Conservation (phyloP, 768 basidiomycete genomes). For the Stropharia rugosoannulata region DNA sequence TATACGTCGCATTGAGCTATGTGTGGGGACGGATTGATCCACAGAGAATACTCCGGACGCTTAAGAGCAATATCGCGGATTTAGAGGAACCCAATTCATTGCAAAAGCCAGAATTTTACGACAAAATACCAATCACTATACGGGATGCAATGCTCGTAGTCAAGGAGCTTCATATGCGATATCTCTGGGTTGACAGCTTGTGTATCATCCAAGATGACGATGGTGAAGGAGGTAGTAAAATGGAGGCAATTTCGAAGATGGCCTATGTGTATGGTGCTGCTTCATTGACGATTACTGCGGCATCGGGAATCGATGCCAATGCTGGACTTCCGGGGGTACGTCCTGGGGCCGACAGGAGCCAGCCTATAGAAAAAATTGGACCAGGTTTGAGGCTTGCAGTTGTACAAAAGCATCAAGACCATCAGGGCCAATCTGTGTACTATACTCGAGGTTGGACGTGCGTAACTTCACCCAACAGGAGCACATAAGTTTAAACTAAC, state of each 20-base stretch:
- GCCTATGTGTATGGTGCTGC: conserved; percentile 8
- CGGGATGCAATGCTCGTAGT: conserved; percentile 6
- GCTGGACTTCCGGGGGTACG: conserved; percentile 7
- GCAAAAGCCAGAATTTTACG: not conserved
- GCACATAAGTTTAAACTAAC: too few relatives aligned
- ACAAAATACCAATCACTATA: conserved; percentile 4
- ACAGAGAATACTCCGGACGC: not conserved
- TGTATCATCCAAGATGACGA: conserved; percentile 10
- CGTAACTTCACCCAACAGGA: not conserved
- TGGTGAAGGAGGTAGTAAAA: conserved; percentile 3
- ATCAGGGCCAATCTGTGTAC: not conserved
- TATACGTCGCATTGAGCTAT: conserved; percentile 5
- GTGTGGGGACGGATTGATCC: conserved; percentile 2
- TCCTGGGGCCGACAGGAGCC: not conserved
- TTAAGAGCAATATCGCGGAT: not conserved
- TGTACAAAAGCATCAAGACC: not conserved
- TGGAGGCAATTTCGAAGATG: conserved; percentile 11
- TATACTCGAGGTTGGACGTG: conserved; percentile 6
- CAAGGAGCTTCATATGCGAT: not conserved
- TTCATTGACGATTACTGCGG: conserved; percentile 3
- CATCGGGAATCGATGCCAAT: conserved; percentile 1
- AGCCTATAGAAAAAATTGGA: not conserved
- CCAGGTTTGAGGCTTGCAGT: not conserved
- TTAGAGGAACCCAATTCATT: conserved; percentile 1
- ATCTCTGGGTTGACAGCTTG: conserved; percentile 10